A percentile compares a stretch with the other conserved stretches of the same genome.
phyloP scores from a whole-genome alignment of 2,329 filamentous ascomycete species.

The Exophiala bonariae region DNA sequence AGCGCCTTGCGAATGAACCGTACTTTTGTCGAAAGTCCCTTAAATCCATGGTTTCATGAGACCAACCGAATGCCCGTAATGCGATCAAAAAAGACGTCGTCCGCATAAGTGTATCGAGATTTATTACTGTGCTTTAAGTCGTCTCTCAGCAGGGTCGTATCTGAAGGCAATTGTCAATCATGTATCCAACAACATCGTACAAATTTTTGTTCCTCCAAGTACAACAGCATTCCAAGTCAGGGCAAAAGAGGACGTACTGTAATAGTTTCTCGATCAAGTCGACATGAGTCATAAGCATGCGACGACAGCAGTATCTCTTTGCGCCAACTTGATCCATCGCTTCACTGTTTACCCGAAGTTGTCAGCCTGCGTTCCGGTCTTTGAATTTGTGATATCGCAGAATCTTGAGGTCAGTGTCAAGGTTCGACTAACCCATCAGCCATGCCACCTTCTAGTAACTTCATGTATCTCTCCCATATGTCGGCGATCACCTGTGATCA shows the following conservation, averaged over 20 bases:
- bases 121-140: slow-evolving; percentile 21
- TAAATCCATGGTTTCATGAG: too few relatives aligned
- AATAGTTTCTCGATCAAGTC: slow-evolving; percentile 98
- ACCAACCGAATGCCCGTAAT: too few relatives aligned
- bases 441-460: slow-evolving; percentile 76
- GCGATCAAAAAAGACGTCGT: too few relatives aligned
- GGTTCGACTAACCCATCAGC: slow-evolving; percentile 65
- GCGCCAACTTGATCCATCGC: slow-evolving; percentile 94
- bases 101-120: too few relatives aligned
- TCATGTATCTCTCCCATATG: slow-evolving; percentile 94
- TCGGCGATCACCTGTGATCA: slow-evolving; percentile 80
- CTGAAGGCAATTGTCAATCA: slow-evolving; percentile 4
- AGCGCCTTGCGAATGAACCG: too few relatives aligned
- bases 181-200: too few relatives aligned
- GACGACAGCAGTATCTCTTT: slow-evolving; percentile 95
- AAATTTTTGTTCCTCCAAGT: too few relatives aligned
- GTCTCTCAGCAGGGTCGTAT: slow-evolving; percentile 26
- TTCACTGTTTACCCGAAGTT: slow-evolving; percentile 64
- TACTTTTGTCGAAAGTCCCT: too few relatives aligned
- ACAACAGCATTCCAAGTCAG: too few relatives aligned
- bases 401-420: slow-evolving; percentile 17
- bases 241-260: slow-evolving; percentile 64
- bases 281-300: slow-evolving; percentile 99
- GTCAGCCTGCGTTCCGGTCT: background rate
- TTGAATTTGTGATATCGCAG: background rate